These are phyloP conservation scores for Stagonosporopsis tanaceti DNA, from an alignment of 2,329 filamentous ascomycete species.

Conservation along the genomic window DNA sequence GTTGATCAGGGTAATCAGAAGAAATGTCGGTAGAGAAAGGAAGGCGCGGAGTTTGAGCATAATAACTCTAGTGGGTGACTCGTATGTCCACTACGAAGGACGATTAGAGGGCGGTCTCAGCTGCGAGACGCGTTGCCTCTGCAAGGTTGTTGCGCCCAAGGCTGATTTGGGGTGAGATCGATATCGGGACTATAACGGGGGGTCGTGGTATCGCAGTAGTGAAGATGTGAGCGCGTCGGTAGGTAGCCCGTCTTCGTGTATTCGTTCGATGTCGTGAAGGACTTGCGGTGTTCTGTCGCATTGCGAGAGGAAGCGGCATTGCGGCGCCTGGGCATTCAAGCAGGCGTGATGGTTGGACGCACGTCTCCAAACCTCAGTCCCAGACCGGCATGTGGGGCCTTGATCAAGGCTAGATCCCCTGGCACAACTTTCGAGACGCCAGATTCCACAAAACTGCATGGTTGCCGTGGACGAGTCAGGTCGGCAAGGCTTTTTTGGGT, in stretches of 20 bases:
- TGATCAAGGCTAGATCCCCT: constrained; percentile 9
- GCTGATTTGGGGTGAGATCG: background rate
- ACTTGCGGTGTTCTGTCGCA: constrained; percentile 1
- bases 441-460: background rate
- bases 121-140: constrained; percentile 5
- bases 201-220: constrained; percentile 1
- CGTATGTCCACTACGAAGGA: constrained; percentile 1
- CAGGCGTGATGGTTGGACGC: constrained; percentile 12
- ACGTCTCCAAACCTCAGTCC: constrained; percentile 7
- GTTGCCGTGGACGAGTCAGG: background rate
- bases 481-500: background rate
- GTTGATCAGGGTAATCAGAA: constrained; percentile 30
- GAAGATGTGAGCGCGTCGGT: background rate
- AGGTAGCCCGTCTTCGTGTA: background rate
- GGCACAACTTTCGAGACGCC: constrained; percentile 12
- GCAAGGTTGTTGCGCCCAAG: background rate
- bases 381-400: constrained; percentile 16
- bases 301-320: constrained; percentile 6
- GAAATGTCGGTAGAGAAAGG: constrained; percentile 32
- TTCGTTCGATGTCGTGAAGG: constrained; percentile 3
- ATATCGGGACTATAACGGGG: background rate
- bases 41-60: constrained; percentile 37
- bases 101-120: background rate
- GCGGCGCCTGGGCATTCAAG: constrained; percentile 9
- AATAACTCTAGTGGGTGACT: constrained; percentile 6